These are phyloP conservation scores for Microcyclospora tardicrescens DNA, from an alignment of 2,329 filamentous ascomycete genomes.

Conservation along the genomic window DNA sequence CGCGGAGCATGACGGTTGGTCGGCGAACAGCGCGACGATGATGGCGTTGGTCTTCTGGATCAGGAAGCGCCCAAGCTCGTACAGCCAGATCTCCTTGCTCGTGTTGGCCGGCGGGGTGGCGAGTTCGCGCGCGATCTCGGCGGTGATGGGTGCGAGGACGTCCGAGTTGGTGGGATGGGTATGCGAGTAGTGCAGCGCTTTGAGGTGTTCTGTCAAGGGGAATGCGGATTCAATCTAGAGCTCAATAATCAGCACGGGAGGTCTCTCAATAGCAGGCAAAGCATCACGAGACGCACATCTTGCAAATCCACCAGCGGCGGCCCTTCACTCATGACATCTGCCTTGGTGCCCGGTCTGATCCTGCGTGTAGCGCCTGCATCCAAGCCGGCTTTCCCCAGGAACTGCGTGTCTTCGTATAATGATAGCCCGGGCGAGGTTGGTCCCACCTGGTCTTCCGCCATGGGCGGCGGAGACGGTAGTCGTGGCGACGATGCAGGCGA, in stretches of 20 bases:
- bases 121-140: slow-evolving; percentile 60
- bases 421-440: slow-evolving; percentile 61
- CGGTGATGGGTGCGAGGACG: slow-evolving; percentile 61
- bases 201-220: slow-evolving; percentile 92
- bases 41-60: slow-evolving; percentile 89
- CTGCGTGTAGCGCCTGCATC: slow-evolving; percentile 67
- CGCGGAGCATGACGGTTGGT: slow-evolving; percentile 76
- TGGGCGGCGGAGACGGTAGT: slow-evolving; percentile 85
- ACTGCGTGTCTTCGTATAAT: slow-evolving; percentile 45
- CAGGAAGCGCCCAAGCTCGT: slow-evolving; percentile 92
- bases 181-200: slow-evolving; percentile 74
- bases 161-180: slow-evolving; percentile 59
- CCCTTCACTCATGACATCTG: slow-evolving; percentile 84
- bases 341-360: slow-evolving; percentile 83
- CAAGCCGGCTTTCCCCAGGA: slow-evolving; percentile 44
- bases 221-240: slow-evolving; percentile 93
- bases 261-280: neutral
- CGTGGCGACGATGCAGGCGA: slow-evolving; percentile 67
- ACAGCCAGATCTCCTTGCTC: slow-evolving; percentile 85
- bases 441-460: slow-evolving; percentile 85
- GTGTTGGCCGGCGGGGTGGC: slow-evolving; percentile 69
- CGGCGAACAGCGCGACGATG: slow-evolving; percentile 84
- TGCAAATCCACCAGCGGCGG: slow-evolving; percentile 75
- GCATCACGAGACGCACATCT: slow-evolving; percentile 46
- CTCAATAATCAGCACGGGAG: slow-evolving; percentile 2